Evolutionary conservation across 345 rosid genomes (phyloP).

Genomic region (Laguncularia racemosa): DNA sequence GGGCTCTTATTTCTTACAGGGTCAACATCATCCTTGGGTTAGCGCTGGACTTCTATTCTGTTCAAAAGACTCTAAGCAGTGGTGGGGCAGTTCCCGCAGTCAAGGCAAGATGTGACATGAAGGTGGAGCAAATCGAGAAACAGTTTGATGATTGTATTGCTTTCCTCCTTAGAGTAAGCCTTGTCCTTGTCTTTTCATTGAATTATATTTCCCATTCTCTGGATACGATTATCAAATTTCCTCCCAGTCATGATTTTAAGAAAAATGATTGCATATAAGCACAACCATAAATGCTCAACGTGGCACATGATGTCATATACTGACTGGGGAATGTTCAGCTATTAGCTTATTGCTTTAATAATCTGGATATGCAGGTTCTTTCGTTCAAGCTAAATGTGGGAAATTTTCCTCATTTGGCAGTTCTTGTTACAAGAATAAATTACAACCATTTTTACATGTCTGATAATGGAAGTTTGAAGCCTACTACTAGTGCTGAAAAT

Average conservation of each 20-base stretch:
- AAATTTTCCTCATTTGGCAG: slow-evolving; percentile 92
- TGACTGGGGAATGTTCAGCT: too few relatives aligned
- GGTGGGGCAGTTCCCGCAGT: slow-evolving; percentile 73
- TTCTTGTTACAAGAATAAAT: slow-evolving; percentile 87
- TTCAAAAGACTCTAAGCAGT: slow-evolving; percentile 73
- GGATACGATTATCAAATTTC: not conserved
- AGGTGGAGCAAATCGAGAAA: slow-evolving; percentile 75
- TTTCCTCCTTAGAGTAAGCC: slow-evolving; percentile 84
- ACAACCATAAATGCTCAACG: not conserved
- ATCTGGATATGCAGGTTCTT: slow-evolving; percentile 45
- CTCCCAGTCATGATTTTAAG: not conserved
- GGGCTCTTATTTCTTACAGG: slow-evolving; percentile 91
- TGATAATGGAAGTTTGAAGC: slow-evolving; percentile 66
- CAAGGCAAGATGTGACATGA: slow-evolving; percentile 80
- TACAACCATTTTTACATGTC: slow-evolving; percentile 95
- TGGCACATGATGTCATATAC: too few relatives aligned
- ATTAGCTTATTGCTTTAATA: not conserved
- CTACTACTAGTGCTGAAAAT: slow-evolving; percentile 41
- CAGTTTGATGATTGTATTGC: slow-evolving; percentile 86
- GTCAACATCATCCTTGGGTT: slow-evolving; percentile 81
- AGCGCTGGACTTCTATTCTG: slow-evolving; percentile 85
- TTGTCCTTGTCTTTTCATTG: slow-evolving; percentile 4
- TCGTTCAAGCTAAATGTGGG: slow-evolving; percentile 88
- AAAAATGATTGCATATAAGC: not conserved
- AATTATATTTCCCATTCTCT: not conserved